Conservation (phyloP, 2,329 filamentous ascomycete species). For the Aspergillus candidus region DNA sequence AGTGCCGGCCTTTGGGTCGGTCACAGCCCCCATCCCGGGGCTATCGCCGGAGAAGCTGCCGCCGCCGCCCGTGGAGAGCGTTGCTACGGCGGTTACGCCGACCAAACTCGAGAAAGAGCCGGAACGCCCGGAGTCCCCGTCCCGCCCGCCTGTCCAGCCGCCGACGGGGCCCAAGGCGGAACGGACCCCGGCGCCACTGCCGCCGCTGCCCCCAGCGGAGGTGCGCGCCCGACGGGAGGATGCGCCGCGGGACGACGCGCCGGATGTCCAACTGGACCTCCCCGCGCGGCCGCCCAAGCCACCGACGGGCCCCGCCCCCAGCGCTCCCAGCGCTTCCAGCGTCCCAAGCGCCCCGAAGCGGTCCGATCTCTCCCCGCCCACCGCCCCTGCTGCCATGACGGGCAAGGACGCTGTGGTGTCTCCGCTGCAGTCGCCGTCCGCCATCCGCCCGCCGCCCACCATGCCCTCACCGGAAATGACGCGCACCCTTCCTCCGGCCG, state of each 20-base stretch:
- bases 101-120: slow-evolving; percentile 20
- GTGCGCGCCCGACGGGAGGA: slow-evolving; percentile 21
- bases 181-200: slow-evolving; percentile 22
- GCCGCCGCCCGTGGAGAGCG: slow-evolving; percentile 9
- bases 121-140: slow-evolving; percentile 10
- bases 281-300: slow-evolving; percentile 19
- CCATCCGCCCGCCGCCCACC: slow-evolving; percentile 15
- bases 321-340: slow-evolving; percentile 4
- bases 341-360: slow-evolving; percentile 15
- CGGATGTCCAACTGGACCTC: slow-evolving; percentile 21
- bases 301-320: slow-evolving; percentile 10
- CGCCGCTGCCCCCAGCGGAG: slow-evolving; percentile 14
- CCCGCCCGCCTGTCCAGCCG: slow-evolving; percentile 27
- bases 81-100: slow-evolving; percentile 2
- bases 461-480: slow-evolving; percentile 22
- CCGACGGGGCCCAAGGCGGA: slow-evolving; percentile 42
- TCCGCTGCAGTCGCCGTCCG: slow-evolving; percentile 15
- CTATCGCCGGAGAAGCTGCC: slow-evolving; percentile 17
- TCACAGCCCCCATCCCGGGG: slow-evolving; percentile 24
- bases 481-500: slow-evolving; percentile 20
- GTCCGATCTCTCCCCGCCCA: slow-evolving; percentile 30
- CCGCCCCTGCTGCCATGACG: slow-evolving; percentile 32
- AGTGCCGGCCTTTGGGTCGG: slow-evolving; percentile 39
- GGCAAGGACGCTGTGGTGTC: slow-evolving; percentile 18
- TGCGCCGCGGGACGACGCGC: slow-evolving; percentile 14